Conservation (phyloP, 148 eudicot species). For the Mesembryanthemum crystallinum region DNA sequence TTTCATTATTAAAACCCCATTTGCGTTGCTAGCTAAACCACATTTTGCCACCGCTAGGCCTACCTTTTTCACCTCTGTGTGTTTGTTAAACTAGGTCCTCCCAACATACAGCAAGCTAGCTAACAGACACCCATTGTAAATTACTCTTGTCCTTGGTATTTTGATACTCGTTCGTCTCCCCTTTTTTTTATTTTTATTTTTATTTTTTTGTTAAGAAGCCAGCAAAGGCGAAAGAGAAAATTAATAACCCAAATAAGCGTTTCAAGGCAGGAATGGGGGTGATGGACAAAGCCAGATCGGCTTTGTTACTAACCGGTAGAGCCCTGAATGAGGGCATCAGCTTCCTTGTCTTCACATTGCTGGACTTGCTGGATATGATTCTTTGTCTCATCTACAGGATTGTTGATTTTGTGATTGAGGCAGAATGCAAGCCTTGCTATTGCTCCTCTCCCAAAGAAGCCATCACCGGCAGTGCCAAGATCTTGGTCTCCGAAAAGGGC, state of each 20-base stretch:
- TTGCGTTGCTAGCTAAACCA: too few species aligned
- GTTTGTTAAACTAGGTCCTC: too few species aligned
- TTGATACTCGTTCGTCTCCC: too few species aligned
- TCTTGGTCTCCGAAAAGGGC: conserved; percentile 62
- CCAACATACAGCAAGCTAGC: too few species aligned
- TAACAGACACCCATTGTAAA: too few species aligned
- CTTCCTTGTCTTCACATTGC: conserved; percentile 53
- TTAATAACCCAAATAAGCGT: not conserved
- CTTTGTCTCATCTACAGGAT: conserved; percentile 56
- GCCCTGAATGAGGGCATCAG: conserved; percentile 51
- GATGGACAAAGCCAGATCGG: conserved; percentile 23
- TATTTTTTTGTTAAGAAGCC: too few species aligned
- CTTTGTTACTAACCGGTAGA: conserved; percentile 32
- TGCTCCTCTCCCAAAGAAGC: conserved; percentile 48
- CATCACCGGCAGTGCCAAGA: conserved; percentile 53
- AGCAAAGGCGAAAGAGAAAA: not conserved
- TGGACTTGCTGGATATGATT: conserved; percentile 60
- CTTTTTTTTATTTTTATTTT: too few species aligned
- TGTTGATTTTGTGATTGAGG: conserved; percentile 58
- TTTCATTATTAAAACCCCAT: too few species aligned
- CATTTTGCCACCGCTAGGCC: too few species aligned
- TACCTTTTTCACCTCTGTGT: too few species aligned
- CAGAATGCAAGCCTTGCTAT: conserved; percentile 81
- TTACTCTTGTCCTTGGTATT: too few species aligned
- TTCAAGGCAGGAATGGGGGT: conserved; percentile 1